These are phyloP conservation scores for Dipteronia dyeriana DNA, from an alignment of 345 rosid genomes.

Conservation along the genomic window DNA sequence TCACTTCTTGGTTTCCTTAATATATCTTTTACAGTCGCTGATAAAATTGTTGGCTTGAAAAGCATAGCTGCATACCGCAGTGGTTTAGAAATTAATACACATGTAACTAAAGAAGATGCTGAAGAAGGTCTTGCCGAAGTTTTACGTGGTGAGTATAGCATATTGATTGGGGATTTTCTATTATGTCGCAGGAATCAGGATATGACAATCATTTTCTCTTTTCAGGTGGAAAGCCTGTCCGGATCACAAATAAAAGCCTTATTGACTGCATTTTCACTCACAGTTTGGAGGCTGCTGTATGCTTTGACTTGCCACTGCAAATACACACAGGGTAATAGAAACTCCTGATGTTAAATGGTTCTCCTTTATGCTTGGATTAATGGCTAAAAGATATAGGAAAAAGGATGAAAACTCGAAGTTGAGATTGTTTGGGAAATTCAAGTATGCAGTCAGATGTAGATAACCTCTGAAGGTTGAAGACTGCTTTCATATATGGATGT, in stretches of 20 bases:
- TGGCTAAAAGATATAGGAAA: conserved; percentile 14
- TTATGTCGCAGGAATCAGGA: background rate
- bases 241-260: conserved; percentile 67
- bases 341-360: conserved; percentile 18
- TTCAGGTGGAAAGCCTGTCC: conserved; percentile 76
- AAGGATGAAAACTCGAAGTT: conserved; percentile 10
- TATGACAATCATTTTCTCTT: conserved; percentile 30
- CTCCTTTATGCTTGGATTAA: conserved; percentile 4
- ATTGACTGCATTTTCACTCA: conserved; percentile 69
- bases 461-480: background rate
- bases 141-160: conserved; percentile 48
- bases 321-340: conserved; percentile 89
- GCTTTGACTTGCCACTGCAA: conserved; percentile 78
- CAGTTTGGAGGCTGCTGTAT: conserved; percentile 63
- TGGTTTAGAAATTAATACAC: conserved; percentile 76
- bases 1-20: conserved; percentile 46
- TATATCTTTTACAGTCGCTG: conserved; percentile 46
- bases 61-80: conserved; percentile 92
- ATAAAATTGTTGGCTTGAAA: conserved; percentile 69
- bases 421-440: background rate
- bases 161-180: conserved; percentile 18
- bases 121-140: conserved; percentile 70
- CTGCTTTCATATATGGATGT: background rate
- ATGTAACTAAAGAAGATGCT: conserved; percentile 57
- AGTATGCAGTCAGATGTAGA: background rate